These are phyloP conservation scores for Santalum album DNA, from an alignment of 164 flowering plant species.

Conservation along the genomic window DNA sequence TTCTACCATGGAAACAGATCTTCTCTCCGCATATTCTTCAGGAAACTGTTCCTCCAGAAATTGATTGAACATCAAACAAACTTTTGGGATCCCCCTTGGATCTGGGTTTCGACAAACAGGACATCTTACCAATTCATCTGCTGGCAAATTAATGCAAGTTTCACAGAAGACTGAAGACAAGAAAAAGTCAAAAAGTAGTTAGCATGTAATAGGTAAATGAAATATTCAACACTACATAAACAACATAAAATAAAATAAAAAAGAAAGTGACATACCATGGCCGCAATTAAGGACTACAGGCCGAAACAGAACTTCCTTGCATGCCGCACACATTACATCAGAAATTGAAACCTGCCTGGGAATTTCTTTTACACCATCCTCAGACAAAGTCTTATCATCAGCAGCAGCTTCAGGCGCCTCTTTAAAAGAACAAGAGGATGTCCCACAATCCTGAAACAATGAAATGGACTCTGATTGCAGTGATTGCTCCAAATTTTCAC, in stretches of 20 bases:
- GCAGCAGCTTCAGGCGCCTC: constrained; percentile 10
- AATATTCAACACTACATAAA: background rate
- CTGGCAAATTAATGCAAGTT: background rate
- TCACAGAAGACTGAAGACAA: constrained; percentile 1
- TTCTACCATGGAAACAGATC: no score
- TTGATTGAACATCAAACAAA: background rate
- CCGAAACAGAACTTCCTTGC: constrained; percentile 52
- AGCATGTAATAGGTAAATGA: background rate
- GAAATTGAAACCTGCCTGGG: constrained; percentile 24
- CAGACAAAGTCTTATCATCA: constrained; percentile 9
- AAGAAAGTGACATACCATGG: constrained; percentile 44
- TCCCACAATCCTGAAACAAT: background rate
- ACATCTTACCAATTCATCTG: background rate
- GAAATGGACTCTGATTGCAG: constrained; percentile 5
- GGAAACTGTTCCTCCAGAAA: background rate
- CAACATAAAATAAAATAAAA: constrained; percentile 6
- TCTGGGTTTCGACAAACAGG: background rate
- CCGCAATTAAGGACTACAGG: constrained; percentile 91
- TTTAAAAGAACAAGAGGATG: background rate
- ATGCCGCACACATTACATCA: constrained; percentile 54
- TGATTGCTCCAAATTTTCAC: constrained; percentile 3
- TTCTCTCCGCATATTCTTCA: background rate
- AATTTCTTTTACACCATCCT: constrained; percentile 3
- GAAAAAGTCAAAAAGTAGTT: background rate
- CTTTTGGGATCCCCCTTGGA: background rate